Evolutionary conservation across 1,139 yeast genomes (phyloP).

Genomic region (Suhomyces maxii): DNA sequence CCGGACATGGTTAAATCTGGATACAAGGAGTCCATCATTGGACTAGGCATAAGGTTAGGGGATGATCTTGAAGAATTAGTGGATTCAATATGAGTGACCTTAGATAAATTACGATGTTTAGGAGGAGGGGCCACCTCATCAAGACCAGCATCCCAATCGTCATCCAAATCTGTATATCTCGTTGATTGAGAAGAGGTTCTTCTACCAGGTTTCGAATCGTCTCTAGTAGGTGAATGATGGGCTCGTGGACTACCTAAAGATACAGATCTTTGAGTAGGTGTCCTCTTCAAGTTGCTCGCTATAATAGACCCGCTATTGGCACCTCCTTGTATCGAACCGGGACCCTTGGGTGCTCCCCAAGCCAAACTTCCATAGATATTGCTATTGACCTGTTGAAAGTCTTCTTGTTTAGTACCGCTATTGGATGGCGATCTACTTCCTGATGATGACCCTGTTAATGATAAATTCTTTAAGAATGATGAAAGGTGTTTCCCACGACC

Average conservation of each 20-base stretch:
- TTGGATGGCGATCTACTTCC: conserved; percentile 3
- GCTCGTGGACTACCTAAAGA: conserved; percentile 21
- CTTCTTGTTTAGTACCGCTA: conserved; percentile 17
- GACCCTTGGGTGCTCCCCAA: conserved; percentile 20
- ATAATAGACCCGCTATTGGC: conserved; percentile 20
- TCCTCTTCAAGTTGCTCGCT: conserved; percentile 12
- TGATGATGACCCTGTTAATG: conserved; percentile 28
- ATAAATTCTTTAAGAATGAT: conserved; percentile 55
- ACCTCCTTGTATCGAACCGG: conserved; percentile 4
- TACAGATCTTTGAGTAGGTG: conserved; percentile 24
- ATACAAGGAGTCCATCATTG: conserved; percentile 38
- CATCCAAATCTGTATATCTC: conserved; percentile 67
- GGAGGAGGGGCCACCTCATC: conserved; percentile 42
- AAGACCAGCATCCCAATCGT: conserved; percentile 89
- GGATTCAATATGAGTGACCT: conserved; percentile 5
- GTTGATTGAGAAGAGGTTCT: conserved; percentile 16
- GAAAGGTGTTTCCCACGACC: conserved; percentile 65
- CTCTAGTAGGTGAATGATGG: conserved; percentile 13
- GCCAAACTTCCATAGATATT: conserved; percentile 43
- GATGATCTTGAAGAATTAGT: conserved; percentile 2
- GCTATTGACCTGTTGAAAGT: conserved; percentile 34
- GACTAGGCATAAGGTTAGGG: conserved; percentile 25
- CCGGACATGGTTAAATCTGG: conserved; percentile 38
- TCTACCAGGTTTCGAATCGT: conserved; percentile 4
- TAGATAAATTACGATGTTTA: conserved; percentile 3